These are phyloP conservation scores for Marchantia paleacea DNA, from an alignment of 225 moss, liverwort and hornwort genomes.

Conservation along the genomic window DNA sequence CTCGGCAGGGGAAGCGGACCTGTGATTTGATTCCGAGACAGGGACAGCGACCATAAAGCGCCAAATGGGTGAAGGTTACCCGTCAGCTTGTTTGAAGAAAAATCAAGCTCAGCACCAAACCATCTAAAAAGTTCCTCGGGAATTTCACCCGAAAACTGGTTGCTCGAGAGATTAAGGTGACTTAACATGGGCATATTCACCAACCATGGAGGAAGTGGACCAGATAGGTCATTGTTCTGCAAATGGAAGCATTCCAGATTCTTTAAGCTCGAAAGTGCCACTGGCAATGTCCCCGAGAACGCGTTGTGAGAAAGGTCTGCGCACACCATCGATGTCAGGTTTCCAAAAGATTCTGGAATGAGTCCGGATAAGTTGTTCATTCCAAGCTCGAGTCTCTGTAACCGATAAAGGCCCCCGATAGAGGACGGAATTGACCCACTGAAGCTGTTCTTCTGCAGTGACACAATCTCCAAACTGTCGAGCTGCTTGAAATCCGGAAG, in stretches of 20 bases:
- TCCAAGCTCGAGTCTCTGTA: conserved; percentile 54
- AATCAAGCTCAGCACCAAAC: background rate
- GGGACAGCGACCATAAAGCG: background rate
- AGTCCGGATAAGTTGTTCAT: conserved; percentile 46
- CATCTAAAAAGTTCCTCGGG: conserved; percentile 12
- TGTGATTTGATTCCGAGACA: background rate
- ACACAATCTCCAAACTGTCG: background rate
- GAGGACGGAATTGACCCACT: conserved; percentile 43
- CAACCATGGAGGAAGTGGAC: conserved; percentile 20
- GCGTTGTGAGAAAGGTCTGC: conserved; percentile 58
- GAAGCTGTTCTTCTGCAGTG: background rate
- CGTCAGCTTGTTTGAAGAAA: background rate
- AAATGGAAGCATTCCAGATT: no score
- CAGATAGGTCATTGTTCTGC: conserved; percentile 13
- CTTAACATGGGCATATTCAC: conserved; percentile 7
- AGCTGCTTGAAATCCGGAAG: no score
- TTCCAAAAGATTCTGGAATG: conserved; percentile 50
- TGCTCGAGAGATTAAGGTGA: conserved; percentile 23
- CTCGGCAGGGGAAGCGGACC: background rate
- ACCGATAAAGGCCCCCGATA: conserved; percentile 46
- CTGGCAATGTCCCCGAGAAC: conserved; percentile 50
- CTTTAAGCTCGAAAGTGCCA: conserved; percentile 8
- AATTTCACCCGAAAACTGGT: conserved; percentile 14
- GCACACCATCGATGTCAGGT: conserved; percentile 37
- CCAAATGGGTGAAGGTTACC: conserved; percentile 17